Conservation (phyloP, 2,329 filamentous ascomycete genomes). For the Aspergillus pseudoviridinutans region DNA sequence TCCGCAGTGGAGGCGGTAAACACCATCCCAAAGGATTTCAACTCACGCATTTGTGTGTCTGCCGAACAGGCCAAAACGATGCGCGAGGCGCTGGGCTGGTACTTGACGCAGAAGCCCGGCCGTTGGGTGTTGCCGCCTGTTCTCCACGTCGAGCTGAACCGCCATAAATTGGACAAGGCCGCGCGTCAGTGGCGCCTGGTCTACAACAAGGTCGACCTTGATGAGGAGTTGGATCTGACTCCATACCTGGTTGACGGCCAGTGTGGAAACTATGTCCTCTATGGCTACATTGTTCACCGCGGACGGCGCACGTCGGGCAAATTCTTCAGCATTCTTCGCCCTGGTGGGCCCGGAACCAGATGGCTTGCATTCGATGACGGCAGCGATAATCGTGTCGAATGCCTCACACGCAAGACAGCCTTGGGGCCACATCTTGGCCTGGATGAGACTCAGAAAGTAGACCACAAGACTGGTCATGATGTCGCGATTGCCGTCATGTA, state of each 20-base stretch:
- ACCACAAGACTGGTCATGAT: conserved; percentile 42
- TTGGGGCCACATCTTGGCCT: conserved; percentile 50
- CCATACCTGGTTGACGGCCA: conserved; percentile 30
- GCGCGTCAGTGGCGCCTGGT: conserved; percentile 56
- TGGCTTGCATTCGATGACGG: conserved; percentile 60
- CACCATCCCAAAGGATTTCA: conserved; percentile 34
- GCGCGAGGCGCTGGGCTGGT: conserved; percentile 31
- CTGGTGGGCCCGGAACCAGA: conserved; percentile 50
- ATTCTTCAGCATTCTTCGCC: conserved; percentile 59
- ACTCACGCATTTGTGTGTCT: conserved; percentile 37
- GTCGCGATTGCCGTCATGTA: conserved; percentile 56
- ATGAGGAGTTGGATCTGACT: conserved; percentile 51
- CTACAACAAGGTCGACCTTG: conserved; percentile 52
- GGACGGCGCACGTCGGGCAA: conserved; percentile 55
- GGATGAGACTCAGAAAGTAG: conserved; percentile 37
- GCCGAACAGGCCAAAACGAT: conserved; percentile 36
- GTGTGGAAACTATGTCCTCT: conserved; percentile 51
- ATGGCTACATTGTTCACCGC: conserved; percentile 58
- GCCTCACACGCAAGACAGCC: conserved; percentile 54
- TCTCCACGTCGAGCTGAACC: conserved; percentile 53
- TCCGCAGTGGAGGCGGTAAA: conserved; percentile 28
- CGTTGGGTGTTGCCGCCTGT: conserved; percentile 46
- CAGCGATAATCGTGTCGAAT: conserved; percentile 53
- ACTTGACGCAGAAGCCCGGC: conserved; percentile 32
- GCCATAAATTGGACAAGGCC: conserved; percentile 53